Percentiles rank a stretch among this genome's conserved stretches.
Conservation (phyloP, 73 alveolate genomes). For the Symbiodinium natans region DNA sequence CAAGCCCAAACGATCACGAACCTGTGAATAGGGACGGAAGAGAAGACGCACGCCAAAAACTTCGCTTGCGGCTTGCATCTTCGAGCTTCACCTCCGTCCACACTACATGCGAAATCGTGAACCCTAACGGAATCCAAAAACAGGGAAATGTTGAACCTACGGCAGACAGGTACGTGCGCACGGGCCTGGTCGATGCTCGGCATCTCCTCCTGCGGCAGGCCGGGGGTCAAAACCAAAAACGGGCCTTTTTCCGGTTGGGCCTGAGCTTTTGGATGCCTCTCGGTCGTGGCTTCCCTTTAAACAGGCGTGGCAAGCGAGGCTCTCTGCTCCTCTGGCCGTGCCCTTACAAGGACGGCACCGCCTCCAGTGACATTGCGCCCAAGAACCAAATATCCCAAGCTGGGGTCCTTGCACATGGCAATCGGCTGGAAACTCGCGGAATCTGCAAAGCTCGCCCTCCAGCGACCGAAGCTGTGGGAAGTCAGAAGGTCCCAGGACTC, state of each 20-base stretch:
- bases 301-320: no score
- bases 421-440: background rate
- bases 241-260: no score
- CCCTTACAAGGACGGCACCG: no score
- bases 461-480: conserved; percentile 72
- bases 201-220: background rate
- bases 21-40: no score
- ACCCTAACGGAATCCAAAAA: background rate
- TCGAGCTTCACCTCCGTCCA: background rate
- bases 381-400: conserved; percentile 44
- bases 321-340: no score
- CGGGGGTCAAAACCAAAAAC: no score
- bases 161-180: no score
- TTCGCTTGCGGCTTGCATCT: background rate
- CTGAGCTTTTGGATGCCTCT: background rate
- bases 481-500: conserved; percentile 71
- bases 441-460: conserved; percentile 17
- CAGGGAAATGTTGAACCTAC: no score
- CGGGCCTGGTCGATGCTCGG: background rate
- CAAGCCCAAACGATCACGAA: background rate
- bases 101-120: background rate
- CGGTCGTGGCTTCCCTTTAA: background rate
- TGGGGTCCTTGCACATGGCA: conserved; percentile 28
- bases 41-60: no score
- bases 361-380: conserved; percentile 76